phyloP scores from a whole-genome alignment of 2,329 filamentous ascomycete genomes.

The Dactylonectria macrodidyma region DNA sequence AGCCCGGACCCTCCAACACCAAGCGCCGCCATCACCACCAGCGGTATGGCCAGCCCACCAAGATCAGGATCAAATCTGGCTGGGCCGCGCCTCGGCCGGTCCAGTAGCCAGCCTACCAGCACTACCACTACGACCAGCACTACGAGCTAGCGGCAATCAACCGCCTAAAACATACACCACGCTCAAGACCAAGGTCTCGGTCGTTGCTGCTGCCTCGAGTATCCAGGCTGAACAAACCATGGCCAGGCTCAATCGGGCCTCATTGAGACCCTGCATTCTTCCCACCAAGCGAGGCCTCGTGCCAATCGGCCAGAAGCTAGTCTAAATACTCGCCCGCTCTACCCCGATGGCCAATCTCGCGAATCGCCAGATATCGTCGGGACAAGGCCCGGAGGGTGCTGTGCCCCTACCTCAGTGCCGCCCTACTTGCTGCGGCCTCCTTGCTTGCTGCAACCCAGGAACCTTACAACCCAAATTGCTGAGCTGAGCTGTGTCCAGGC shows the following conservation, averaged over 20 bases:
- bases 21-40: neutral
- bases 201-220: neutral
- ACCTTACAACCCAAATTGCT: conserved; percentile 3
- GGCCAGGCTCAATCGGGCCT: neutral
- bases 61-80: neutral
- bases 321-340: neutral
- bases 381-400: neutral
- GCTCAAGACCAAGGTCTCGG: neutral
- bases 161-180: neutral
- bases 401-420: neutral
- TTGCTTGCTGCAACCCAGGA: conserved; percentile 13
- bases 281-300: neutral
- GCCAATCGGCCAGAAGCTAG: neutral
- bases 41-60: neutral
- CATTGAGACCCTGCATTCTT: neutral
- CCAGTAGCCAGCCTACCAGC: neutral
- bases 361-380: neutral
- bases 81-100: conserved; percentile 14
- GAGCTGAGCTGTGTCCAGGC: neutral
- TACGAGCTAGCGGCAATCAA: neutral
- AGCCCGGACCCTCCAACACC: neutral
- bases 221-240: neutral
- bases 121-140: neutral
- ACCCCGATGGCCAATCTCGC: neutral
- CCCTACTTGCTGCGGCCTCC: neutral